Conservation (phyloP, 148 eudicot genomes). For the Pharnaceum exiguum region DNA sequence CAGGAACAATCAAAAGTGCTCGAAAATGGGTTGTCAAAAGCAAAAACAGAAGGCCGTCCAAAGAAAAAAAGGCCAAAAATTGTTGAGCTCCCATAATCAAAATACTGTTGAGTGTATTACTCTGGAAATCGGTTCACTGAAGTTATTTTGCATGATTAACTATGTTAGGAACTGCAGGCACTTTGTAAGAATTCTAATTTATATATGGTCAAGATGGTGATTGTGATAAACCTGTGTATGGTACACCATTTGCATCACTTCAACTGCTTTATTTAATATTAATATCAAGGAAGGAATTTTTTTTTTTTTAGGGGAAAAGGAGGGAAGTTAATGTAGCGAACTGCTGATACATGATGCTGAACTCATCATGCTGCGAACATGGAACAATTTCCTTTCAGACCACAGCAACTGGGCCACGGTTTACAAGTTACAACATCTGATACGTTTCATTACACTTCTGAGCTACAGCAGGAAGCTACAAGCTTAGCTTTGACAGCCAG, state of each 20-base stretch:
- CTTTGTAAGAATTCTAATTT: background rate
- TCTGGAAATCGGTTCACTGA: background rate
- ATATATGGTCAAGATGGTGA: background rate
- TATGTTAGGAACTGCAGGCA: background rate
- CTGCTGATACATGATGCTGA: too few species aligned
- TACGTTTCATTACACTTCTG: conserved; percentile 1
- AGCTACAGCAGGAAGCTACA: background rate
- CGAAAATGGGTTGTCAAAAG: conserved; percentile 22
- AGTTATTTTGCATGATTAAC: background rate
- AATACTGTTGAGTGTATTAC: background rate
- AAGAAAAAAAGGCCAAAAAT: conserved; percentile 58
- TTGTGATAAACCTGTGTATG: background rate
- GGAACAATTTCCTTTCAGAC: too few species aligned
- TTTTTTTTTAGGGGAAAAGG: too few species aligned
- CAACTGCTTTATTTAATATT: too few species aligned
- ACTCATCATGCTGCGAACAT: too few species aligned
- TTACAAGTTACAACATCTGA: background rate
- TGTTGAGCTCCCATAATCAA: conserved; percentile 51
- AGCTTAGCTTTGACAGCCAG: background rate
- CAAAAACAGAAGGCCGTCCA: conserved; percentile 15
- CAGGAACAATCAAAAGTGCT: conserved; percentile 14
- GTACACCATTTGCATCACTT: background rate
- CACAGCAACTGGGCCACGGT: background rate
- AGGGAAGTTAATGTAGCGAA: too few species aligned
- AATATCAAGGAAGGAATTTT: too few species aligned